These are phyloP conservation scores for Podospora didyma DNA, from an alignment of 495 filamentous ascomycete species.

Conservation along the genomic window DNA sequence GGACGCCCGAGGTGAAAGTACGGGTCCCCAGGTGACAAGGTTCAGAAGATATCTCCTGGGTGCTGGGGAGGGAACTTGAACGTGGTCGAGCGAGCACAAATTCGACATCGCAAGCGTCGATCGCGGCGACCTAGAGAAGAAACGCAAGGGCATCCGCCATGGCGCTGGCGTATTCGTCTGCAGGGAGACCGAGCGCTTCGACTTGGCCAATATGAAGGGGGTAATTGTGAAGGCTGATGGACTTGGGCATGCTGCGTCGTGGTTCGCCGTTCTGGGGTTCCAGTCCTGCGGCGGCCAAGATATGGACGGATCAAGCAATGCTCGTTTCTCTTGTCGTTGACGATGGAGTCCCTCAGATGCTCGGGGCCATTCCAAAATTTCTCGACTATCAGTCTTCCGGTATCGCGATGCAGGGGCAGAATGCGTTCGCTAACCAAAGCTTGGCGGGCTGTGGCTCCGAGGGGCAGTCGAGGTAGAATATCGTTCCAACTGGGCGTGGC, in stretches of 20 bases:
- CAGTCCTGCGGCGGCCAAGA: conserved; percentile 31
- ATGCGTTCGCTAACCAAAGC: conserved; percentile 38
- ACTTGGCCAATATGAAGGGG: conserved; percentile 49
- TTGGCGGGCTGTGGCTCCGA: conserved; percentile 30
- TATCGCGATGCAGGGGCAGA: conserved; percentile 25
- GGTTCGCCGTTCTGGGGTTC: neutral
- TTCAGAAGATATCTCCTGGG: too few relatives aligned
- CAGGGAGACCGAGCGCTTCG: conserved; percentile 32
- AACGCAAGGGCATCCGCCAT: conserved; percentile 46
- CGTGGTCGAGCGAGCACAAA: conserved; percentile 41
- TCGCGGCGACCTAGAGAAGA: conserved; percentile 38
- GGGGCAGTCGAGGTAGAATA: conserved; percentile 15
- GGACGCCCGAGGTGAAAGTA: conserved; percentile 7
- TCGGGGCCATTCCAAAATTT: conserved; percentile 32
- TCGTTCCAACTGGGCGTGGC: neutral
- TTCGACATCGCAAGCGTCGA: conserved; percentile 50
- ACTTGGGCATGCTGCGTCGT: conserved; percentile 6
- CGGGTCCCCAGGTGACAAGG: neutral
- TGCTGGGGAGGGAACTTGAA: too few relatives aligned
- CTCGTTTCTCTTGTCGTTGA: conserved; percentile 26
- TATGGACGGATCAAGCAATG: conserved; percentile 47
- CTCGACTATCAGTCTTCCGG: conserved; percentile 22
- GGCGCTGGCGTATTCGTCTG: conserved; percentile 15
- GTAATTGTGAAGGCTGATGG: conserved; percentile 43
- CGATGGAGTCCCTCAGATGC: conserved; percentile 15